Percentiles rank a stretch among this genome's conserved stretches.
phyloP scores from a whole-genome alignment of 352 stramenopile species.

The Phytophthora parvispora region DNA sequence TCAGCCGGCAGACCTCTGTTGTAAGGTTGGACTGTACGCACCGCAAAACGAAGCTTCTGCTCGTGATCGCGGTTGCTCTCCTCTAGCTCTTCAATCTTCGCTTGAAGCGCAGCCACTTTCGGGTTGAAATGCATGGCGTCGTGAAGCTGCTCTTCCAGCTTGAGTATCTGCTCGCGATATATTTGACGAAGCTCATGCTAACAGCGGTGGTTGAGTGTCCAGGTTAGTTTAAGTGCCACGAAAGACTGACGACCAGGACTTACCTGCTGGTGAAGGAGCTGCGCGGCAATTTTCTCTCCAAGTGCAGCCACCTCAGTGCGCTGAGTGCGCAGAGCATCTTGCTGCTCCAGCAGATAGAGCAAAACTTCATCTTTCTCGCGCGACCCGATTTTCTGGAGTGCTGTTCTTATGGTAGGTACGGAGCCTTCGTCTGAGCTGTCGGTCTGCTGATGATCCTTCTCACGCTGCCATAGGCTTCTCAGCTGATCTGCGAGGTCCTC shows the following conservation, averaged over 20 bases:
- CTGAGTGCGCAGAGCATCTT: constrained; percentile 44
- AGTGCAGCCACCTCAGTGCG: constrained; percentile 60
- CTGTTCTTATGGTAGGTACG: constrained; percentile 14
- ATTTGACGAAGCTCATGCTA: constrained; percentile 68
- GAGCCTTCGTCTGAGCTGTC: neutral
- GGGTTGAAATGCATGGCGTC: constrained; percentile 58
- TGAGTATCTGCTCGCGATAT: constrained; percentile 51
- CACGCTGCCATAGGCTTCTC: constrained; percentile 25
- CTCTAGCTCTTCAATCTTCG: constrained; percentile 52
- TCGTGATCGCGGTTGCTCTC: constrained; percentile 55
- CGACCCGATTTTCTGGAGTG: constrained; percentile 61
- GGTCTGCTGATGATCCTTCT: constrained; percentile 11
- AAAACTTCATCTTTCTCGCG: constrained; percentile 70
- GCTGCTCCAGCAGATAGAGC: constrained; percentile 57
- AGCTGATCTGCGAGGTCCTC: constrained; percentile 40
- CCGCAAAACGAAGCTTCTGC: constrained; percentile 76
- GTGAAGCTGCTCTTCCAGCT: constrained; percentile 59
- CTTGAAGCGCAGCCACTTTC: constrained; percentile 50
- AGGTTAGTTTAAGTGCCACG: neutral
- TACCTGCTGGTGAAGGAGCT: constrained; percentile 79
- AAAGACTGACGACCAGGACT: neutral
- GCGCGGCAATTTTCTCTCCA: constrained; percentile 71
- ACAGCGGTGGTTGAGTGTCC: neutral
- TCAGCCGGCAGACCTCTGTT: too few relatives aligned
- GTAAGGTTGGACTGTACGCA: constrained; percentile 14